Evolutionary conservation across 208 protist genomes (phyloP), one percentile per base, ranked within the genome.

Genomic region (Leishmania gerbilli): DNA sequence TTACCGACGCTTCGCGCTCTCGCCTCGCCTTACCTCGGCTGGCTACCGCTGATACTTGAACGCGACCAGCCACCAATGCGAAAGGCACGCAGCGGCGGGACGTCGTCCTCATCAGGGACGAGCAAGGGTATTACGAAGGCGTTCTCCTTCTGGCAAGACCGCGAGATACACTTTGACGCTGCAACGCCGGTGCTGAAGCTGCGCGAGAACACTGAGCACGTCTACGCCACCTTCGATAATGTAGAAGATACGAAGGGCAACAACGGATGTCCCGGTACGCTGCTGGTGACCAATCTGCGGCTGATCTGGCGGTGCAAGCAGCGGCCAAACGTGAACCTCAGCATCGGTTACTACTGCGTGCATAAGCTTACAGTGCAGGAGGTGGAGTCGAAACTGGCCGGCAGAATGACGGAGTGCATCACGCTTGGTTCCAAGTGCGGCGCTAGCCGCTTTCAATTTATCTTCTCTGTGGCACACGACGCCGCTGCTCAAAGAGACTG

Each of bases 201-300:
- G 42, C 90, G 95, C 49, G 86, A 83, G 34, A 86, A 90, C 47
- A 92, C 90, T 3, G 98, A 99, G 85, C 74, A 88, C 24, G 77
- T 93, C 27, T 94, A 97, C 71, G 91, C 96, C 68, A 91, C 84
- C 34, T 87, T 99, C 75, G 75, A 88, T 49, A 62, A 90, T 15
- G 91, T 99, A 2, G 98, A 99, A 80, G 99, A 99, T 85, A 99
- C 95, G 8, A 99, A 99, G 83, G 98, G 99, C 55, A 99, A 98
- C 88, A 97, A 92, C 78, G 98, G 98, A 27, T 89, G 98, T 76
- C 84, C 82, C 27, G 99, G 99, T 17, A 86, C 83, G 13, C 83
- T 99, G 27, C 75, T 91, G 21, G 89, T 99, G 17, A 99, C 99
- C n/a, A 99, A 99, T 84, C 86, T 99, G 27, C 92, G 99, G 1